Base-by-base conservation (phyloP, 345 rosid species). In the Dovyalis caffra region DNA sequence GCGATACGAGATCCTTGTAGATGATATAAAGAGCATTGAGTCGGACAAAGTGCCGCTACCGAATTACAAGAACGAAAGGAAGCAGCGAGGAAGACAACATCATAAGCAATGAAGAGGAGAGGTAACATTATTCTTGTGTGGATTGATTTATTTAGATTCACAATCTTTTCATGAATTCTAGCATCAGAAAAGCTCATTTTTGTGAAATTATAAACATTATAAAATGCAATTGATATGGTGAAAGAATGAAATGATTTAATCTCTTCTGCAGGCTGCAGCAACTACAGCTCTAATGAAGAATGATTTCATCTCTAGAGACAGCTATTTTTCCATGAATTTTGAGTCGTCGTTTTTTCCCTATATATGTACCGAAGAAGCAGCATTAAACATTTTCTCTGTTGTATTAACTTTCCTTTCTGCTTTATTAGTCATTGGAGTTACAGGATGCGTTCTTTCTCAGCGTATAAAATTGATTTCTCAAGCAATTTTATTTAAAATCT, bases 21-120 rank as follows among this genome's bases (percentile, higher is more conserved):
- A 72, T 25, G 92, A 86, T 56, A 73, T 88, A 78, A 40, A 69
- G 35, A 66, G 64, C 71, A 88, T 85, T 11, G 90, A 86, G 51
- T 83, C 87, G 0, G 86, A 82, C 62, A 61, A 76, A 64, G 74
- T 82, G 18, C 88, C 86, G 0, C 69, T 86, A 75, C 90, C 91
- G 7, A 69, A 57, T 63, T 86, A 86, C 61, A 53, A 35, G 16
- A 23, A 71, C 28, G 29, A 63, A n/a, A 28, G 53, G 64, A 26
- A 76, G 51, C 26, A 64, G 16, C 10, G 25, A 33, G 9, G 75
- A 60, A 4, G n/a, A n/a, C n/a, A 31, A n/a, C 35, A 43, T 11
- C 5, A 73, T 4, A 23, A 28, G 15, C 64, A 66, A 64, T 35
- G 66, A 64, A 76, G 58, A 63, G 40, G 51, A 16, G 29, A 83